These are phyloP conservation scores for Plasmodium adleri DNA, from an alignment of 169 alveolate species.

Conservation along the genomic window DNA sequence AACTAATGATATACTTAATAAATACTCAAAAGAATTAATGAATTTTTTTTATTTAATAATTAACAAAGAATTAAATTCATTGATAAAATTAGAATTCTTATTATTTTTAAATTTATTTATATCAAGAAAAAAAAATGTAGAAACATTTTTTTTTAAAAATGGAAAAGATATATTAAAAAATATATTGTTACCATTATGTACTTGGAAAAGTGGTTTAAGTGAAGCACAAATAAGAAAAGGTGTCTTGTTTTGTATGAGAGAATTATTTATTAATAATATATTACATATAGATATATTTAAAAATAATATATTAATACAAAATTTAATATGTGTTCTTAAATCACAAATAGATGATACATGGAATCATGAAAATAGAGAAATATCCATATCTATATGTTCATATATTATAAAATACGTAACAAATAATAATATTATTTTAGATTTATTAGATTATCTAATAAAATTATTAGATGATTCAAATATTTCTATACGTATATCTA, in stretches of 20 bases:
- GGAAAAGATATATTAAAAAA: conserved; percentile 42
- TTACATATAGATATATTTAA: conserved; percentile 11
- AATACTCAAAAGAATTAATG: conserved; percentile 21
- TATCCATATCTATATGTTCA: conserved; percentile 39
- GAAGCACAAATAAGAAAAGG: conserved; percentile 69
- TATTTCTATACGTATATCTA: conserved; percentile 27
- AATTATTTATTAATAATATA: conserved; percentile 34
- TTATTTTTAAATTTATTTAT: conserved; percentile 60
- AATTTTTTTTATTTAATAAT: conserved; percentile 18
- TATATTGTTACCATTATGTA: conserved; percentile 51
- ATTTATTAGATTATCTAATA: conserved; percentile 32
- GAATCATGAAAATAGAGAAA: conserved; percentile 65
- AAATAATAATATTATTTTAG: conserved; percentile 48
- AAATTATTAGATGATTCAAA: conserved; percentile 49
- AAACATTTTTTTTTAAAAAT: conserved; percentile 24
- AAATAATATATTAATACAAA: conserved; percentile 33
- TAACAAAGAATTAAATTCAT: conserved; percentile 52
- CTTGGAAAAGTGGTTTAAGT: conserved; percentile 58
- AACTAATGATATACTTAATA: conserved; percentile 31
- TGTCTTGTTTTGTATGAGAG: conserved; percentile 39
- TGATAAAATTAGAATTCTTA: conserved; percentile 58
- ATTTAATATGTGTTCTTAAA: conserved; percentile 35
- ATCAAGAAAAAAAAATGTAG: conserved; percentile 21
- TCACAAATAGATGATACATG: conserved; percentile 66
- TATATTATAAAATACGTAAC: conserved; percentile 23